Conservation (phyloP, 352 stramenopile species). For the Phytopythium aichiense region DNA sequence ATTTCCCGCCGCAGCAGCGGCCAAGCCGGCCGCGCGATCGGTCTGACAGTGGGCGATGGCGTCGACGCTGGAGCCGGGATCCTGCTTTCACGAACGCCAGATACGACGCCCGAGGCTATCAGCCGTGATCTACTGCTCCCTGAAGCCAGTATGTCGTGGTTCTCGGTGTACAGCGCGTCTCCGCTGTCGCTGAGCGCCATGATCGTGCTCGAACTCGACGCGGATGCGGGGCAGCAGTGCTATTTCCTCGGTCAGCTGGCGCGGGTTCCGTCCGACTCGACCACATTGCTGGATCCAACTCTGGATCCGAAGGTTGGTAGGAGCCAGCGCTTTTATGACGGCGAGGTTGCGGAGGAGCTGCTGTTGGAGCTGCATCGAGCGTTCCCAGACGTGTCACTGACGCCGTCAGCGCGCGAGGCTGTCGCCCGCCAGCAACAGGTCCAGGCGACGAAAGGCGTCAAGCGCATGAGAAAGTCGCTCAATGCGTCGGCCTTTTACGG, state of each 20-base stretch:
- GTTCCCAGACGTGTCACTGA: conserved; percentile 46
- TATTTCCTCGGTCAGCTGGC: conserved; percentile 44
- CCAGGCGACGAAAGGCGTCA: conserved; percentile 2
- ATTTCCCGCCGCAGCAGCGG: neutral
- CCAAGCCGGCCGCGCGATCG: neutral
- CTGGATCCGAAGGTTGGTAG: no score
- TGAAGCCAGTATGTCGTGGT: conserved; percentile 20
- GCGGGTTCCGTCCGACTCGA: neutral
- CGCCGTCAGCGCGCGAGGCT: conserved; percentile 18
- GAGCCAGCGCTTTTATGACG: conserved; percentile 15
- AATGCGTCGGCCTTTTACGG: conserved; percentile 33
- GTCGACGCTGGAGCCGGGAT: neutral
- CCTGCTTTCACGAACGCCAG: neutral
- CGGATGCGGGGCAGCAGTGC: conserved; percentile 33
- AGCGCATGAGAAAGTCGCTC: conserved; percentile 25
- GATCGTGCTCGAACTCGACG: conserved; percentile 38
- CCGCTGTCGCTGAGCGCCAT: conserved; percentile 49
- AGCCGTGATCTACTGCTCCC: conserved; percentile 26
- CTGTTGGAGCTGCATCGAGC: conserved; percentile 35
- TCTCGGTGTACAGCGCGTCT: conserved; percentile 56
- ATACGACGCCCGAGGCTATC: neutral
- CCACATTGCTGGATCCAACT: neutral
- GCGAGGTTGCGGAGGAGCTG: conserved; percentile 26
- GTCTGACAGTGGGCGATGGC: no score
- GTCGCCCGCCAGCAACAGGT: conserved; percentile 1